Evolutionary conservation across 2,329 filamentous ascomycete species (phyloP).

Genomic region (Alternaria sp.): DNA sequence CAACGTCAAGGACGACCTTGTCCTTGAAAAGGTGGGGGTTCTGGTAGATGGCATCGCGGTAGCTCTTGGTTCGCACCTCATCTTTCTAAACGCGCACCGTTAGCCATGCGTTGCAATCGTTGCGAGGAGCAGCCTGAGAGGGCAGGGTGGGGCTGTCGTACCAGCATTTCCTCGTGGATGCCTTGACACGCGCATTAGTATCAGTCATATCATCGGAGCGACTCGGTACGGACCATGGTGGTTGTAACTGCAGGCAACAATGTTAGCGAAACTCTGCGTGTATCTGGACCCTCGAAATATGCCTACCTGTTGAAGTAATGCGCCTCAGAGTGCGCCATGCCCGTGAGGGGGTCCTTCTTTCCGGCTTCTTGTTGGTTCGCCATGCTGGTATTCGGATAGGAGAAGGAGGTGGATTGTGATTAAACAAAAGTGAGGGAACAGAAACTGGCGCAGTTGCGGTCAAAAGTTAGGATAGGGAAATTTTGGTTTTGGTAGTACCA

Average conservation of each 20-base stretch:
- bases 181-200: slow-evolving; percentile 65
- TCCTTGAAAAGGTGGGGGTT: slow-evolving; percentile 94
- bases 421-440: slow-evolving; percentile 13
- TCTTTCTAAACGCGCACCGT: slow-evolving; percentile 74
- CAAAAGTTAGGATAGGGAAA: slow-evolving; percentile 35
- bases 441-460: slow-evolving; percentile 23
- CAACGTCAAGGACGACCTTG: slow-evolving; percentile 94
- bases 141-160: slow-evolving; percentile 60
- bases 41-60: slow-evolving; percentile 97
- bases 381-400: slow-evolving; percentile 27
- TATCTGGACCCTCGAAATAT: slow-evolving; percentile 30
- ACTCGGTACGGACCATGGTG: slow-evolving; percentile 80
- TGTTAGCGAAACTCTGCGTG: slow-evolving; percentile 49
- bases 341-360: slow-evolving; percentile 61
- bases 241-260: slow-evolving; percentile 75
- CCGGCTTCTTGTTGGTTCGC: slow-evolving; percentile 34
- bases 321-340: slow-evolving; percentile 92
- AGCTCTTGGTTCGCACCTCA: slow-evolving; percentile 94
- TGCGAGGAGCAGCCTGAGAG: slow-evolving; percentile 11
- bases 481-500: slow-evolving; percentile 36
- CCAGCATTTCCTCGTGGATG: slow-evolving; percentile 98
- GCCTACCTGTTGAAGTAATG: slow-evolving; percentile 98
- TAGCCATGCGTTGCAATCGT: slow-evolving; percentile 14
- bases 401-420: slow-evolving; percentile 8
- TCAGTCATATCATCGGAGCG: slow-evolving; percentile 40